A percentile compares a stretch with the other conserved stretches of the same genome.
Conservation (phyloP, 2,329 filamentous ascomycete genomes). For the Xylaria sp. region DNA sequence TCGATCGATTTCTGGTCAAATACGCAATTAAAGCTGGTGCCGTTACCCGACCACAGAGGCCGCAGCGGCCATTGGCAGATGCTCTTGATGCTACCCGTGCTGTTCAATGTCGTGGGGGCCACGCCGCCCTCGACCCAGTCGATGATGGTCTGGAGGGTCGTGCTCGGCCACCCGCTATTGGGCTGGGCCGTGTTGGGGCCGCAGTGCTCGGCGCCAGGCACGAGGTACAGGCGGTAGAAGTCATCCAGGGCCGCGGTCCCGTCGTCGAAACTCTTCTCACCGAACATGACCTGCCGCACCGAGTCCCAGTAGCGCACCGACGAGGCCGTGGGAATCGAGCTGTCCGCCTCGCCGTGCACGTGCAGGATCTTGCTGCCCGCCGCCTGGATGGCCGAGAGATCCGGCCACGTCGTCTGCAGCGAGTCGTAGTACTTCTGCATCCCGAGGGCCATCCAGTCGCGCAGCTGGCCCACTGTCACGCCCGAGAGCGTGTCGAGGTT, state of each 20-base stretch:
- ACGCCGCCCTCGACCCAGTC: slow-evolving; percentile 64
- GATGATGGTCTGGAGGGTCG: slow-evolving; percentile 59
- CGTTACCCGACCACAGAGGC: slow-evolving; percentile 54
- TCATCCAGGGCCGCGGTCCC: slow-evolving; percentile 57
- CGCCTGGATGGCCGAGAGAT: slow-evolving; percentile 57
- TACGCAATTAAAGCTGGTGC: slow-evolving; percentile 41
- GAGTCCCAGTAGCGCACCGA: slow-evolving; percentile 58
- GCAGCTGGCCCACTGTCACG: slow-evolving; percentile 64
- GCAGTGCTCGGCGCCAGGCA: slow-evolving; percentile 66
- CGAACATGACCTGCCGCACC: slow-evolving; percentile 62
- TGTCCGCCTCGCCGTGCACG: slow-evolving; percentile 64
- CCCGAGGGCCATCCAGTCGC: slow-evolving; percentile 62
- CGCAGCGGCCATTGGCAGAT: slow-evolving; percentile 58
- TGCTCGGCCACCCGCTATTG: slow-evolving; percentile 55
- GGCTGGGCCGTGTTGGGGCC: slow-evolving; percentile 55
- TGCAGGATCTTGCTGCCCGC: slow-evolving; percentile 63
- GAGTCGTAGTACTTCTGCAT: slow-evolving; percentile 60
- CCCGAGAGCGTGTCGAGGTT: slow-evolving; percentile 55
- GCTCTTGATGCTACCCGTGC: slow-evolving; percentile 51
- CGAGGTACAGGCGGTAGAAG: slow-evolving; percentile 54
- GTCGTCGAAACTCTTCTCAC: slow-evolving; percentile 52
- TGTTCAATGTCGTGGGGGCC: slow-evolving; percentile 57
- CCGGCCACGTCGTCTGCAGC: slow-evolving; percentile 58
- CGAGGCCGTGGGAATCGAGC: slow-evolving; percentile 59
- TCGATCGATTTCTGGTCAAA: slow-evolving; percentile 37